Percentiles rank a stretch among this genome's conserved stretches.
phyloP scores from a whole-genome alignment of 208 protist species.

The Leishmania mexicana region DNA sequence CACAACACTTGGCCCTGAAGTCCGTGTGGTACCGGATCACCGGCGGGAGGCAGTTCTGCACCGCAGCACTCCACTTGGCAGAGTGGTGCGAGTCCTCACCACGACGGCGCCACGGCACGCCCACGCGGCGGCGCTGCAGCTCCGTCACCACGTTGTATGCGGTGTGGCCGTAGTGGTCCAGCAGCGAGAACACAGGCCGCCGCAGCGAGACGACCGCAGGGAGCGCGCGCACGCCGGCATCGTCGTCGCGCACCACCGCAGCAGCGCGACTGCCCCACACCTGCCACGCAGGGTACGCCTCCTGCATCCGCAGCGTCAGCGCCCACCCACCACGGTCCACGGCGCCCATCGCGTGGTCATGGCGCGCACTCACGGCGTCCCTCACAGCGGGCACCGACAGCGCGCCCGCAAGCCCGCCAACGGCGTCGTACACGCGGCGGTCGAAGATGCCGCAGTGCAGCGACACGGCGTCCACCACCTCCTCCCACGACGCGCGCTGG shows the following conservation, averaged over 20 bases:
- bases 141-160: not conserved
- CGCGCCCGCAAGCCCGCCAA: slow-evolving; percentile 26
- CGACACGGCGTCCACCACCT: slow-evolving; percentile 29
- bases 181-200: slow-evolving; percentile 1
- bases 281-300: slow-evolving; percentile 30
- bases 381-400: not conserved
- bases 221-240: not conserved
- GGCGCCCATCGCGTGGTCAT: slow-evolving; percentile 1
- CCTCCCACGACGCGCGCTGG: slow-evolving; percentile 30
- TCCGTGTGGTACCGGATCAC: not conserved
- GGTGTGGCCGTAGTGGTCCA: not conserved
- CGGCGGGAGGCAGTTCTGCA: slow-evolving; percentile 11
- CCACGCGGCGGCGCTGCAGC: slow-evolving; percentile 21
- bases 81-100: not conserved
- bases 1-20: too few relatives aligned
- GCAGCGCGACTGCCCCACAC: slow-evolving; percentile 29
- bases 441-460: slow-evolving; percentile 36
- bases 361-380: not conserved
- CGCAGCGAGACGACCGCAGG: not conserved
- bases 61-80: not conserved
- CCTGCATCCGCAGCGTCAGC: slow-evolving; percentile 26
- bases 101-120: not conserved
- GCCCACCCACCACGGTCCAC: slow-evolving; percentile 35
- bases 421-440: slow-evolving; percentile 26
- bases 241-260: slow-evolving; percentile 24